Conservation (phyloP, 140 eudicot genomes). For the Ambrosia hybrid region DNA sequence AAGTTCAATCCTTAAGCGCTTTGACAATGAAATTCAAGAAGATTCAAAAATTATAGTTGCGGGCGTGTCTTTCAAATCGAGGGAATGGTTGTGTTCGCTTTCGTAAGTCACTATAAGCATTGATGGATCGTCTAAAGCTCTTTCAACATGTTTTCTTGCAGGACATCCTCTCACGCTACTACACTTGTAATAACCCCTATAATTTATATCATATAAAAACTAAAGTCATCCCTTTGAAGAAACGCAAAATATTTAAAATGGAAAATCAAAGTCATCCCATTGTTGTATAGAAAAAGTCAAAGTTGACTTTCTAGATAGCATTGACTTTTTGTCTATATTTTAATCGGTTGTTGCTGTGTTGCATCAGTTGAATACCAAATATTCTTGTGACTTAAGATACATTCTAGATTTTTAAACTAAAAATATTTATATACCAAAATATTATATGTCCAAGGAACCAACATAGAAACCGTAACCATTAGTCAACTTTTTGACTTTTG, state of each 20-base stretch:
- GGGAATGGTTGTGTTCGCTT: slow-evolving; percentile 76
- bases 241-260: not conserved
- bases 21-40: slow-evolving; percentile 34
- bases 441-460: slow-evolving; percentile 23
- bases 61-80: slow-evolving; percentile 46
- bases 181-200: slow-evolving; percentile 91
- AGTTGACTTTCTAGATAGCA: slow-evolving; percentile 23
- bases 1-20: slow-evolving; percentile 5
- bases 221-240: no score
- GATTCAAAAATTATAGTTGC: slow-evolving; percentile 75
- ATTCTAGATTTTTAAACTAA: not conserved
- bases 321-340: slow-evolving; percentile 24
- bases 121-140: slow-evolving; percentile 82
- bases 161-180: slow-evolving; percentile 90
- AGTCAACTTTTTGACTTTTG: slow-evolving; percentile 20
- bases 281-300: not conserved
- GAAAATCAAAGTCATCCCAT: not conserved
- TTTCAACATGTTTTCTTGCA: slow-evolving; percentile 84
- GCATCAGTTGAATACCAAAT: slow-evolving; percentile 24
- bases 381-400: slow-evolving; percentile 22
- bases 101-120: slow-evolving; percentile 89
- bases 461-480: not conserved
- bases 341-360: slow-evolving; percentile 18
- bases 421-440: not conserved
- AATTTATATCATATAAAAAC: not conserved